Evolutionary conservation across 495 filamentous ascomycete species (phyloP), one percentile per base, ranked within the genome.

Genomic region (Aspergillus carlsbadensis): DNA sequence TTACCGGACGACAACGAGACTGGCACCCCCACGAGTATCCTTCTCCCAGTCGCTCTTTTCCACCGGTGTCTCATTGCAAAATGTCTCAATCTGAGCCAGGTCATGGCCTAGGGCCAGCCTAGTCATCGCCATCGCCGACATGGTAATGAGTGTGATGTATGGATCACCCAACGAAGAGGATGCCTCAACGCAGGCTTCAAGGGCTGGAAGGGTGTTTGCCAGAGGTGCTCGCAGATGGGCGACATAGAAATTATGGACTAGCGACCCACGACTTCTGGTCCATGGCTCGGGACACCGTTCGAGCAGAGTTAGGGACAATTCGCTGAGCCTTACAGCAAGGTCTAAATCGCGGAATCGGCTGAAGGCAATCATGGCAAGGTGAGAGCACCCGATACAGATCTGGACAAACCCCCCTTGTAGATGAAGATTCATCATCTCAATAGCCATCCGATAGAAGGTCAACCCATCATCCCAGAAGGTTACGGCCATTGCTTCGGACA

Each of bases 401-500:
- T 95, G 87, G 0, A 87, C 83, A 62, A 88, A 91, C 2, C 81
- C 77, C 0, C 86, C 88, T 22, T 69, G 60, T 36, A 95, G 74
- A 60, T 89, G 85, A 18, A 86, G 79, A 41, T 86, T 79, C 61
- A 93, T 73, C 75, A 91, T 85, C 47, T 86, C 78, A 10, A 93
- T 79, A 5, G 85, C 75, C 55, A 89, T 83, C 50, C 88, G 84
- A 65, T 92, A 95, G 69, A 92, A 96, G 21, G 84, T 80, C 20
- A 90, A 63, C 15, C 77, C 72, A 65, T 94, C 84, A 60, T 82
- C 85, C 91, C 91, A 96, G 71, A 88, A 96, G 1, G 87, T 87
- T n/a, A 90, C 84, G 47, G 84, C 84, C 54, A 88, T 80, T 10
- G 89, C 84, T 67, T 96, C 92, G 0, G 84, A 78, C 55, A 96